Percentiles rank a stretch among this genome's conserved stretches.
phyloP scores from a whole-genome alignment of 2,329 filamentous ascomycete species.

The Aspergillus ochraceus region DNA sequence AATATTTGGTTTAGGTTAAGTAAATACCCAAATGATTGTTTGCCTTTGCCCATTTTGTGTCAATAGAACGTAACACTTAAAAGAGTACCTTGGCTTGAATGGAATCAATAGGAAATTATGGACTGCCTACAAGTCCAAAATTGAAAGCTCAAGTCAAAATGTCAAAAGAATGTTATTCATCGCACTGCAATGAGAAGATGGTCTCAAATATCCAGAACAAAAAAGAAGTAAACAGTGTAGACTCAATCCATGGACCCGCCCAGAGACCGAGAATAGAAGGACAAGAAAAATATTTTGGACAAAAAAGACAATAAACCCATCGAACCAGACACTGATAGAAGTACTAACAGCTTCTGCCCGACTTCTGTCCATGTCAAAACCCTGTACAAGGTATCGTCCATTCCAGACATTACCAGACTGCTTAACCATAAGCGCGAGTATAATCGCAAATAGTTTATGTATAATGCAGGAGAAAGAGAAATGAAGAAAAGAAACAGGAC shows the following conservation, averaged over 20 bases:
- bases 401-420: not conserved
- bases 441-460: not conserved
- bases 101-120: no score
- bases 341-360: not conserved
- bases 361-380: not conserved
- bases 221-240: not conserved
- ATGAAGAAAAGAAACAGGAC: not conserved
- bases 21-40: not conserved
- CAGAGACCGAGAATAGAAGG: not conserved
- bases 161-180: not conserved
- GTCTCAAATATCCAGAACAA: not conserved
- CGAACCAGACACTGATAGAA: not conserved
- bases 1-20: not conserved
- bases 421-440: not conserved
- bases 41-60: no score
- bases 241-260: conserved; percentile 1
- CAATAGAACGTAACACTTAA: no score
- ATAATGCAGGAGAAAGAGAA: not conserved
- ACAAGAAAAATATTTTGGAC: not conserved
- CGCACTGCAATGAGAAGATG: not conserved
- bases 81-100: no score
- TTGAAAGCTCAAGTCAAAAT: not conserved
- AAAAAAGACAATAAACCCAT: not conserved
- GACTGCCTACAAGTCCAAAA: no score
- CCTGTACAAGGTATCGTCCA: conserved; percentile 2